Base-by-base conservation (phyloP, 805 yeast genomes). In the Schwanniomyces vanrijiae region DNA sequence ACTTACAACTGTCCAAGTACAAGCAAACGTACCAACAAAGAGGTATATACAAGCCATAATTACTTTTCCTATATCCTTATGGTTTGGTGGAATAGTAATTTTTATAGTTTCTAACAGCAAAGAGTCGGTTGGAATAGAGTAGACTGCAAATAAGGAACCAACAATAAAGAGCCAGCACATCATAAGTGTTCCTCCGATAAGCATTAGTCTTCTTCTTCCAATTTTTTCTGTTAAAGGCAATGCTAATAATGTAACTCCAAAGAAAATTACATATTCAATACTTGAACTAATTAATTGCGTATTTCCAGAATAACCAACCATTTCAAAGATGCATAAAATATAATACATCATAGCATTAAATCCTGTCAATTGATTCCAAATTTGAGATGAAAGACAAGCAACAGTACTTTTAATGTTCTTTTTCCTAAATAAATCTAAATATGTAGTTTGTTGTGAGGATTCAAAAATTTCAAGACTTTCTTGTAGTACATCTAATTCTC, bases 201-300 rank as follows among this genome's bases (percentile, higher is more conserved):
- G 59, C 56, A 77, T 75, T 44, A 83, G 62, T 20, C 78, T 77
- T 66, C 91, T 79, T 76, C 94, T 82, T 59, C 91, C 92, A 34
- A 84, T 61, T 29, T n/a, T 29, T 63, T 84, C 88, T 60, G 85
- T 69, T 48, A 79, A 66, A 59, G 73, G 71, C 52, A 85, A 72
- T 0, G 88, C 82, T 11, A 87, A 85, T 40, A 82, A 60, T 3
- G 91, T 84, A 59, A 76, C 76, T 24, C 69, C 76, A 43, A 78
- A 69, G 61, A 81, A 80, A 50, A 79, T 56, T 40, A 80, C 77
- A 59, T 82, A 82, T 62, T 81, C 84, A 55, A 83, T 75, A n/a
- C 84, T 77, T 37, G 84, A 78, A 8, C 86, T 70, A 47, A 82
- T 74, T 54, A 80, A 70, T 50, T 71, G 70, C 19, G 78, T 65